phyloP scores from a whole-genome alignment of 2,329 filamentous ascomycete species.

The Aspergillus costaricaensis region DNA sequence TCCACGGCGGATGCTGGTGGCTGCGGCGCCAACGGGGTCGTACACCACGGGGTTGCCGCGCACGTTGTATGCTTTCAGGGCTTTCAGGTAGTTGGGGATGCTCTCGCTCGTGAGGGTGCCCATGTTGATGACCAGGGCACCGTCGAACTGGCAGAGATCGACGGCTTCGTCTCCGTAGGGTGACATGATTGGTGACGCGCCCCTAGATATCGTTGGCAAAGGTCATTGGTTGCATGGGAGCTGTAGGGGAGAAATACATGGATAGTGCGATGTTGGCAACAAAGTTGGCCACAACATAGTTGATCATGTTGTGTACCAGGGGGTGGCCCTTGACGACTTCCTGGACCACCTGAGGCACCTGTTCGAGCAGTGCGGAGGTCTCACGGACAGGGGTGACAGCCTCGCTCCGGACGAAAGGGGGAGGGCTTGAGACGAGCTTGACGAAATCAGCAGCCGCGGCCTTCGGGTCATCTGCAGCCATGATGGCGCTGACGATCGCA shows the following conservation, averaged over 20 bases:
- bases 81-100: constrained; percentile 69
- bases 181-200: constrained; percentile 92
- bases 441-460: constrained; percentile 62
- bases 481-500: constrained; percentile 86
- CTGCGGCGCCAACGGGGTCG: constrained; percentile 88
- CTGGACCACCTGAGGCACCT: constrained; percentile 55
- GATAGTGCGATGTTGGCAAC: constrained; percentile 86
- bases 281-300: constrained; percentile 92
- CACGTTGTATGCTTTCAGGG: constrained; percentile 78
- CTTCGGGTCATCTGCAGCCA: constrained; percentile 69
- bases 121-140: constrained; percentile 89
- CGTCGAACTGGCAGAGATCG: constrained; percentile 76
- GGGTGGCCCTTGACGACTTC: constrained; percentile 66
- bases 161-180: constrained; percentile 79
- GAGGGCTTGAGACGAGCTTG: constrained; percentile 52
- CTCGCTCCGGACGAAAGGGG: constrained; percentile 36
- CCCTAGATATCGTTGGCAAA: constrained; percentile 44
- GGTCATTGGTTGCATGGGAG: not conserved
- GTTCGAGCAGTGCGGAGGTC: constrained; percentile 31
- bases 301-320: constrained; percentile 95
- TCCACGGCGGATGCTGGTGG: constrained; percentile 70
- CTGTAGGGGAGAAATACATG: constrained; percentile 47
- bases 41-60: constrained; percentile 74
- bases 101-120: constrained; percentile 81
- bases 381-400: constrained; percentile 32